phyloP scores from a whole-genome alignment of 148 eudicot species.

The Vaccinium myrtillus region DNA sequence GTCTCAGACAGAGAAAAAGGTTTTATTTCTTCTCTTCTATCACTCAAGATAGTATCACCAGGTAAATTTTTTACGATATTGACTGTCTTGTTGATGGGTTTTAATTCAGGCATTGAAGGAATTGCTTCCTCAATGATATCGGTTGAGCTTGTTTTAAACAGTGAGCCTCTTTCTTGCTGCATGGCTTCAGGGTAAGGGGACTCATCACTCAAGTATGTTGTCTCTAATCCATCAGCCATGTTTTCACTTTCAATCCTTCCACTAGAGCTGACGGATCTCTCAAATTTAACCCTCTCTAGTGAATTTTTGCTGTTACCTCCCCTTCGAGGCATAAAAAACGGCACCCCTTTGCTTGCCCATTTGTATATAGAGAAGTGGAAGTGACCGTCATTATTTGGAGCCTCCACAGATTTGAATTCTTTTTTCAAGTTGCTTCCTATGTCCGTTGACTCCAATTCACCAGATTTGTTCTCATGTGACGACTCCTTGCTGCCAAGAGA shows the following conservation, averaged over 20 bases:
- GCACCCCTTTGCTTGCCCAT: constrained; percentile 75
- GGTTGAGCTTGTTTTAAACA: not conserved
- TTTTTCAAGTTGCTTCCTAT: constrained; percentile 13
- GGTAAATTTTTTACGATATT: constrained; percentile 4
- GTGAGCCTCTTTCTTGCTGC: constrained; percentile 13
- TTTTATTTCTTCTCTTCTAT: constrained; percentile 22
- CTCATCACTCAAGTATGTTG: constrained; percentile 13
- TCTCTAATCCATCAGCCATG: constrained; percentile 12
- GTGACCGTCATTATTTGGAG: constrained; percentile 29
- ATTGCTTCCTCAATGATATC: constrained; percentile 18
- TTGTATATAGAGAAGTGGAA: constrained; percentile 93
- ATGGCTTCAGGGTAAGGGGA: constrained; percentile 19
- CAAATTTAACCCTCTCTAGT: constrained; percentile 30
- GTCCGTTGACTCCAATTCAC: constrained; percentile 24
- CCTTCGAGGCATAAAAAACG: constrained; percentile 44
- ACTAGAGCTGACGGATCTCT: constrained; percentile 24
- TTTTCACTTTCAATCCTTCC: constrained; percentile 21
- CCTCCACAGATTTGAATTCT: constrained; percentile 28
- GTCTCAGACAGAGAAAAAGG: constrained; percentile 1
- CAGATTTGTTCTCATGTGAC: constrained; percentile 16
- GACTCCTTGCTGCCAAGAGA: constrained; percentile 26
- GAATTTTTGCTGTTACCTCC: constrained; percentile 32
- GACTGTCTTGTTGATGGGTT: constrained; percentile 5
- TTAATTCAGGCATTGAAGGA: constrained; percentile 13
- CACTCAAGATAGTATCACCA: constrained; percentile 5